A percentile compares a stretch with the other conserved stretches of the same genome.
Conservation (phyloP, 148 eudicot species). For the Chenopodium suecicum region DNA sequence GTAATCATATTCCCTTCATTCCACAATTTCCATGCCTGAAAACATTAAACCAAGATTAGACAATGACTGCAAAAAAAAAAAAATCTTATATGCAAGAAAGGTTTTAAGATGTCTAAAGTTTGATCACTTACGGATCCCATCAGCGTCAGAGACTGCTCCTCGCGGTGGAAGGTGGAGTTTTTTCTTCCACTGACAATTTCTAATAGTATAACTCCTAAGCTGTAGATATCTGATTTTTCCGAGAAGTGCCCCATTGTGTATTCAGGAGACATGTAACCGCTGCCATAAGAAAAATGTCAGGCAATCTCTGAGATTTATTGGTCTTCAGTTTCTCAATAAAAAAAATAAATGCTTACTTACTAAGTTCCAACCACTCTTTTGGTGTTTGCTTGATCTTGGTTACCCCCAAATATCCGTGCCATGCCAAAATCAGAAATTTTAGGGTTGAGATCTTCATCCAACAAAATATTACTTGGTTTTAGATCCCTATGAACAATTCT, state of each 20-base stretch:
- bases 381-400: constrained; percentile 37
- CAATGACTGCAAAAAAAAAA: background rate
- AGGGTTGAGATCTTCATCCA: constrained; percentile 39
- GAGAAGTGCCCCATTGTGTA: constrained; percentile 43
- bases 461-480: constrained; percentile 41
- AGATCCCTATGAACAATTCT: constrained; percentile 42
- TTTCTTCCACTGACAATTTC: constrained; percentile 34
- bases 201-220: constrained; percentile 35
- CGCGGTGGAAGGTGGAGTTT: constrained; percentile 33
- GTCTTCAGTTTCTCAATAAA: background rate
- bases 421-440: constrained; percentile 44
- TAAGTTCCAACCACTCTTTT: constrained; percentile 39
- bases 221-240: constrained; percentile 38
- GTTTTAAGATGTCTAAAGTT: background rate
- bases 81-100: background rate
- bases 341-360: constrained; percentile 24
- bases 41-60: constrained; percentile 10
- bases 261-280: constrained; percentile 44
- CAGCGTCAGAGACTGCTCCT: constrained; percentile 25
- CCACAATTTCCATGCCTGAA: constrained; percentile 40
- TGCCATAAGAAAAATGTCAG: constrained; percentile 22
- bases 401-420: constrained; percentile 35
- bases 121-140: constrained; percentile 32
- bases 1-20: constrained; percentile 23
- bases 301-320: constrained; percentile 1